phyloP scores from a whole-genome alignment of 192 early-diverging fungal species.

The Podila horticola region DNA sequence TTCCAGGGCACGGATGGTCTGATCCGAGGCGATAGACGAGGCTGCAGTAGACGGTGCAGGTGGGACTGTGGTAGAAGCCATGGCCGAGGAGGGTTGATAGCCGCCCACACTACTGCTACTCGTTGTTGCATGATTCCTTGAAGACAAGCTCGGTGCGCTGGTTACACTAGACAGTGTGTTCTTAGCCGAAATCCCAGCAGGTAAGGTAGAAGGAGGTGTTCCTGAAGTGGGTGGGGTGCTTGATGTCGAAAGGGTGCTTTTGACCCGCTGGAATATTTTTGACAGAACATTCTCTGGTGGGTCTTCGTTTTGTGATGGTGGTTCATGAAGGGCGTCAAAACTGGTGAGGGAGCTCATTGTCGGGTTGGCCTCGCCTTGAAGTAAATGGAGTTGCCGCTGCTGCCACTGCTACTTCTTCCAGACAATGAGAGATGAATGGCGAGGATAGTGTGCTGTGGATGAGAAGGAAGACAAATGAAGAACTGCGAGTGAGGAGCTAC shows the following conservation, averaged over 20 bases:
- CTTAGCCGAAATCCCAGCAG: neutral
- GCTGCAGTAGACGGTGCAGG: neutral
- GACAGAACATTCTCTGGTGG: constrained; percentile 61
- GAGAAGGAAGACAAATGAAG: too few relatives aligned
- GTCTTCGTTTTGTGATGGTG: constrained; percentile 30
- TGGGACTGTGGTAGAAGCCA: neutral
- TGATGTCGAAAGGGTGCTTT: constrained; percentile 50
- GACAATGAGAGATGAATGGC: too few relatives aligned
- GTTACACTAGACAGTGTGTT: neutral
- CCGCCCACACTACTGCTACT: neutral
- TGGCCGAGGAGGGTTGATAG: neutral
- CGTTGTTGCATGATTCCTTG: neutral
- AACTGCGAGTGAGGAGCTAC: too few relatives aligned
- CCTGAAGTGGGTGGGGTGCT: neutral
- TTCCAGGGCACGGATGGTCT: neutral
- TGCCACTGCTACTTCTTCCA: too few relatives aligned
- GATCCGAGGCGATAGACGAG: neutral
- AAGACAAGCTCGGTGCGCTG: too few relatives aligned
- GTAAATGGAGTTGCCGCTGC: too few relatives aligned
- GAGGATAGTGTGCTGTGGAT: too few relatives aligned
- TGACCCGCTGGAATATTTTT: constrained; percentile 66
- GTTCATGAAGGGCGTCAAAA: constrained; percentile 47
- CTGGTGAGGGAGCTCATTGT: constrained; percentile 38
- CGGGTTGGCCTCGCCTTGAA: neutral
- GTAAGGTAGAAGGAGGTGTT: neutral